Evolutionary conservation across 1,284 basidiomycete species (phyloP), one percentile per base, ranked within the genome.

Genomic region (Coriolopsis trogii): DNA sequence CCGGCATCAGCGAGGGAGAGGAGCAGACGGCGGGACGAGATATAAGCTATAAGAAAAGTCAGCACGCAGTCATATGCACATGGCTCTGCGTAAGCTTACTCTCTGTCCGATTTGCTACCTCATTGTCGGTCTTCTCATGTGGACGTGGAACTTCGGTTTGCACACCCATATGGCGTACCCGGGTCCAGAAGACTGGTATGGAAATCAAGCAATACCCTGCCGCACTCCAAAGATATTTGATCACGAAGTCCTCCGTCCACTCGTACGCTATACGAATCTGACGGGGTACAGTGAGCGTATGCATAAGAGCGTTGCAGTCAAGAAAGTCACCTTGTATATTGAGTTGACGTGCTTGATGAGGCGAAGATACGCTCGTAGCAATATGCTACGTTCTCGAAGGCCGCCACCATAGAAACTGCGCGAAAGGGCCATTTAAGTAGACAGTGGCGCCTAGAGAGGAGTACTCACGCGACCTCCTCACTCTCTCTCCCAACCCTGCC

Each of bases 1-100:
- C 95, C 96, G 0, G 95, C 96, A 64, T 99, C 95, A 3, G 95
- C 95, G 5, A 98, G 82, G 0, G 95, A 95, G 29, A 98, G 79
- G 3, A 98, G 79, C 4, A 98, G 80, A 18, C 95, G 83, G n/a
- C 95, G 84, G 57, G 95, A 97, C 20, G 95, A 96, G 50, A 98
- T 94, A 70, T 98, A 98, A n/a, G 87, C 92, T 93, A 56, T 4
- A 42, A 15, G 12, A 16, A 20, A 10, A 24, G 16, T 8, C 33
- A 12, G 28, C 25, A n/a, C 41, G 23, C 15, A 4, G 2, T 15
- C 8, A 36, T 16, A 7, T 21, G 10, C 4, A 41, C 4, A 40
- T 25, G 28, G 1, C 5, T n/a, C 18, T 20, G 13, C 15, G 25
- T 4, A 26, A 6, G 69, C 83, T 53, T 55, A 85, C 86, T 82